Percentiles rank a stretch among this genome's conserved stretches.
These are phyloP conservation scores for Blastomyces emzantsi DNA, from an alignment of 2,329 filamentous ascomycete species.

Conservation along the genomic window DNA sequence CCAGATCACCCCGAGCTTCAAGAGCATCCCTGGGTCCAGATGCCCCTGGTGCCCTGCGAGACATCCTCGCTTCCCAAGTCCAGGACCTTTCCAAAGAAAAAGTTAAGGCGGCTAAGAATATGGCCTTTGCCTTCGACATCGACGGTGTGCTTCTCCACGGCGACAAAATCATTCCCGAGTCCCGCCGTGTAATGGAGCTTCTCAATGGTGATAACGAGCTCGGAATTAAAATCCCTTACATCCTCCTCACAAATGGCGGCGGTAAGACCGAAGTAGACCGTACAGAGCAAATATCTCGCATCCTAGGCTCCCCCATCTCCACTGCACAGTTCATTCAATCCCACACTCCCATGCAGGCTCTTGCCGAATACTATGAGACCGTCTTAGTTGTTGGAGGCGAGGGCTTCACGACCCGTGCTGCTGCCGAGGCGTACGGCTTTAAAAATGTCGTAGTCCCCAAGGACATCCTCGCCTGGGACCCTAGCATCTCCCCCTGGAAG, in stretches of 20 bases:
- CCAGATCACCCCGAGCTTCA: constrained; percentile 59
- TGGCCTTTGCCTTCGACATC: constrained; percentile 64
- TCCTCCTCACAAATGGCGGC: constrained; percentile 66
- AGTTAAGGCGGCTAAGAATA: constrained; percentile 62
- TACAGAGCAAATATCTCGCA: constrained; percentile 57
- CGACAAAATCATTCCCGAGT: constrained; percentile 60
- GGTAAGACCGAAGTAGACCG: constrained; percentile 60
- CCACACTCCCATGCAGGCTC: constrained; percentile 66
- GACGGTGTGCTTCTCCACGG: constrained; percentile 68
- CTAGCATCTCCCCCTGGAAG: constrained; percentile 59
- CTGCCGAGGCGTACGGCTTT: constrained; percentile 65
- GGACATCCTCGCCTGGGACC: constrained; percentile 62
- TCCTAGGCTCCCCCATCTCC: constrained; percentile 55
- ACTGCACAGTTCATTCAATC: constrained; percentile 70
- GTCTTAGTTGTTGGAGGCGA: constrained; percentile 68
- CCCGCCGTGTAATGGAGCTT: constrained; percentile 57
- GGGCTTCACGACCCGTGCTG: constrained; percentile 63
- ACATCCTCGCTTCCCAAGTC: constrained; percentile 60
- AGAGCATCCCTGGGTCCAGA: constrained; percentile 54
- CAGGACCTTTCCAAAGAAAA: constrained; percentile 59
- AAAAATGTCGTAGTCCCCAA: constrained; percentile 64
- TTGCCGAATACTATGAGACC: constrained; percentile 67
- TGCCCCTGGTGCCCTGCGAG: constrained; percentile 51
- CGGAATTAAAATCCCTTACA: constrained; percentile 67
- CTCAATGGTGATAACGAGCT: constrained; percentile 68